Conservation (phyloP, 805 yeast species). For the Sungouiozyma intestinalis region DNA sequence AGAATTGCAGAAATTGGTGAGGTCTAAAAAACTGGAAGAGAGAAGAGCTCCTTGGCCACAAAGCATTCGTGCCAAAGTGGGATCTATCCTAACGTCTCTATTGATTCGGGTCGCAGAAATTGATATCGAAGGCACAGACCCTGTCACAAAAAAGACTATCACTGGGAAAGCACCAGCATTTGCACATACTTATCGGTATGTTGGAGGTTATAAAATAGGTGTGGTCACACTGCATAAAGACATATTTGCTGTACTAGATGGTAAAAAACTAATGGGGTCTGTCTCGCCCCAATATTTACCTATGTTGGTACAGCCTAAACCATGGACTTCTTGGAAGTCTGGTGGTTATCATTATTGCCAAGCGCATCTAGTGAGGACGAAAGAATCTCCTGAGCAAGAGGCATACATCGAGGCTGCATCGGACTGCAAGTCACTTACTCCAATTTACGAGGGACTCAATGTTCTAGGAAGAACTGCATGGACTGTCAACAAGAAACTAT, state of each 20-base stretch:
- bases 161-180: constrained; percentile 80
- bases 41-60: constrained; percentile 44
- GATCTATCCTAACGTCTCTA: constrained; percentile 66
- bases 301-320: constrained; percentile 83
- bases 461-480: constrained; percentile 83
- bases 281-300: constrained; percentile 84
- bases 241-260: constrained; percentile 55
- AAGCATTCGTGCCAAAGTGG: constrained; percentile 56
- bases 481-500: constrained; percentile 73
- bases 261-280: constrained; percentile 51
- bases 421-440: constrained; percentile 49
- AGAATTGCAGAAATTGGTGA: constrained; percentile 29
- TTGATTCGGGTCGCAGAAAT: constrained; percentile 76
- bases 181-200: constrained; percentile 76
- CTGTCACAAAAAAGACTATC: constrained; percentile 58
- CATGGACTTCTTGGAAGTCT: constrained; percentile 71
- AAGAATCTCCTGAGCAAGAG: constrained; percentile 77
- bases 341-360: constrained; percentile 78
- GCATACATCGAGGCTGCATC: constrained; percentile 86
- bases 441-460: constrained; percentile 71
- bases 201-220: constrained; percentile 71
- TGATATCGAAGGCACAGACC: constrained; percentile 70
- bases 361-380: constrained; percentile 59
- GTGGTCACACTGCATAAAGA: constrained; percentile 65
- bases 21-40: constrained; percentile 30